Percentiles rank a stretch among this genome's conserved stretches.
Evolutionary conservation across 2,329 filamentous ascomycete genomes (phyloP).

Genomic region (Apiospora koreana): DNA sequence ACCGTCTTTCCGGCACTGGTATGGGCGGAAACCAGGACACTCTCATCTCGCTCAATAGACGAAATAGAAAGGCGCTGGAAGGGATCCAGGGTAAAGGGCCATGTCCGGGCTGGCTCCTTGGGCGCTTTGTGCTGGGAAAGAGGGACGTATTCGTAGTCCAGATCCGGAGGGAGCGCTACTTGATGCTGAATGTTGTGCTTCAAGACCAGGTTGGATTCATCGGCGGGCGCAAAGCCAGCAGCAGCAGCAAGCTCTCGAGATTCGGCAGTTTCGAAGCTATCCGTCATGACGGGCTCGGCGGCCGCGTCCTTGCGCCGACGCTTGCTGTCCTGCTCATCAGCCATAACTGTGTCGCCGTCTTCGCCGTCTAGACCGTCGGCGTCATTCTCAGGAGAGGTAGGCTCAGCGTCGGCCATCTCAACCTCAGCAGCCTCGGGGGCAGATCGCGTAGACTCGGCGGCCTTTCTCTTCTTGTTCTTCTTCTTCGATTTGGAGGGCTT

Average conservation of each 20-base stretch:
- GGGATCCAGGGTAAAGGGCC: constrained; percentile 90
- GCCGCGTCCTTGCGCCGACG: constrained; percentile 69
- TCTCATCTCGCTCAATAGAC: constrained; percentile 94
- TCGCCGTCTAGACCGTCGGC: constrained; percentile 31
- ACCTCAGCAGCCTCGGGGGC: constrained; percentile 30
- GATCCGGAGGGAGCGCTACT: constrained; percentile 89
- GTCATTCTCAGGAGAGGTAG: constrained; percentile 38
- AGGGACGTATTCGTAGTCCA: constrained; percentile 93
- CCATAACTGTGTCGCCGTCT: constrained; percentile 37
- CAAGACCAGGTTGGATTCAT: constrained; percentile 76
- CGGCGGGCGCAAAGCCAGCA: constrained; percentile 66
- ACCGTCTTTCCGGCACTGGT: constrained; percentile 98
- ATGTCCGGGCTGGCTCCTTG: constrained; percentile 79
- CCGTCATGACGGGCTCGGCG: constrained; percentile 81
- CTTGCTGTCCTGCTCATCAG: constrained; percentile 49
- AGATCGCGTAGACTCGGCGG: constrained; percentile 56
- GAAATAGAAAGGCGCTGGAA: constrained; percentile 95
- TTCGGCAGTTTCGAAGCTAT: constrained; percentile 93
- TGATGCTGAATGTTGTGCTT: constrained; percentile 99
- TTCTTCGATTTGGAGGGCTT: constrained; percentile 47
- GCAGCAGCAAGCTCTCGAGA: constrained; percentile 86
- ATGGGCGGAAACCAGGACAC: constrained; percentile 93
- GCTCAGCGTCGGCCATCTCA: constrained; percentile 34
- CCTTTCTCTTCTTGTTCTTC: constrained; percentile 79
- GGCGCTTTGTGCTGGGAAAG: constrained; percentile 93